Percentiles rank a stretch among this genome's conserved stretches.
These are phyloP conservation scores for Sporothrix humicola DNA, from an alignment of 2,329 filamentous ascomycete genomes.

Conservation along the genomic window DNA sequence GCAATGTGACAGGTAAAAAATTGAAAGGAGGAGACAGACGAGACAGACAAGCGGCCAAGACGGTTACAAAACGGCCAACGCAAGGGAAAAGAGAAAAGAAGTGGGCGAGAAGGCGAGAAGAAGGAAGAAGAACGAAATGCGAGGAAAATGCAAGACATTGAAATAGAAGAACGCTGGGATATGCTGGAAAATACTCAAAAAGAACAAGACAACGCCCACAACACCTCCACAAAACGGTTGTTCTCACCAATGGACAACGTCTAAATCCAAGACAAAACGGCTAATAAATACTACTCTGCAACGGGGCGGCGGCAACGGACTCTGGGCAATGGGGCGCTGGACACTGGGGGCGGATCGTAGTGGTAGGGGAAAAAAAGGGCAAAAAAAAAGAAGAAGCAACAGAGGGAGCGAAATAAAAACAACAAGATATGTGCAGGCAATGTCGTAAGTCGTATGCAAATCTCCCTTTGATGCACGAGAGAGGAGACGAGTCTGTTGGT, in stretches of 20 bases:
- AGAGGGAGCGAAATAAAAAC: not conserved
- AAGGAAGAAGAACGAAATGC: not conserved
- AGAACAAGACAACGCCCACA: too few species aligned
- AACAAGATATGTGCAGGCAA: not conserved
- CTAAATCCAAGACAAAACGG: slow-evolving; percentile 19
- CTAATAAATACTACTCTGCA: slow-evolving; percentile 7
- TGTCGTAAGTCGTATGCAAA: not conserved
- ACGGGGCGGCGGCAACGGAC: not conserved
- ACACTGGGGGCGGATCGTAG: not conserved
- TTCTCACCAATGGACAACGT: not conserved
- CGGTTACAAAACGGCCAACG: slow-evolving; percentile 21
- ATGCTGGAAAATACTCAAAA: too few species aligned
- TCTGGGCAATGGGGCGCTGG: not conserved
- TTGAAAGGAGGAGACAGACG: not conserved
- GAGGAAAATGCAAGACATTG: not conserved
- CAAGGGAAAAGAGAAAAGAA: not conserved
- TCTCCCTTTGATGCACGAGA: slow-evolving; percentile 13
- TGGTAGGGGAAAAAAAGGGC: not conserved
- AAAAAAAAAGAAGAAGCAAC: not conserved
- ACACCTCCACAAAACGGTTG: too few species aligned
- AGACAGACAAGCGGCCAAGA: not conserved
- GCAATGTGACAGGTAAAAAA: slow-evolving; percentile 28
- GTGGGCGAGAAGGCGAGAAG: not conserved
- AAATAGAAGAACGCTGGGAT: slow-evolving; percentile 15
- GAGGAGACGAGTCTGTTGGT: not conserved